phyloP scores from a whole-genome alignment of 2,329 filamentous ascomycete genomes.

The Venturia asperata region DNA sequence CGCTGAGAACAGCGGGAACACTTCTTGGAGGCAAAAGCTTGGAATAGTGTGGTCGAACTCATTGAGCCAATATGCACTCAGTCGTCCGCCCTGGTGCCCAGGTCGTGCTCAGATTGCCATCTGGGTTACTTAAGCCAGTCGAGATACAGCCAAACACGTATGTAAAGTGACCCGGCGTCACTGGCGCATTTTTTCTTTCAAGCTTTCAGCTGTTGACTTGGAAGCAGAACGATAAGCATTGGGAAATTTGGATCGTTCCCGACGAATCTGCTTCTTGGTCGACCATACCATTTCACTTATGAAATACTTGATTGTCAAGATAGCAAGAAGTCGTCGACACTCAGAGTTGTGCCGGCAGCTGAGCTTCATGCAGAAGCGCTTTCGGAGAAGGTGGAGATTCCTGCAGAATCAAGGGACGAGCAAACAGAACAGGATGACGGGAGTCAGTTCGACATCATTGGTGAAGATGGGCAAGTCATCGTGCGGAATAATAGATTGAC shows the following conservation, averaged over 20 bases:
- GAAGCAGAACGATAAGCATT: conserved; percentile 67
- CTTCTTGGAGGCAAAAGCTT: neutral
- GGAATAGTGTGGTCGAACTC: neutral
- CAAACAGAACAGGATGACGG: neutral
- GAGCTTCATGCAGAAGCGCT: conserved; percentile 77
- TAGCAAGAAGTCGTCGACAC: conserved; percentile 56
- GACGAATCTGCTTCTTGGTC: conserved; percentile 80
- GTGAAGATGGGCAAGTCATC: conserved; percentile 42
- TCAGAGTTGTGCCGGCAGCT: conserved; percentile 71
- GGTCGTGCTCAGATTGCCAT: conserved; percentile 51
- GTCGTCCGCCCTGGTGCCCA: conserved; percentile 39
- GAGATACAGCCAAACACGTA: conserved; percentile 59
- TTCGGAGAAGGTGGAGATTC: conserved; percentile 47
- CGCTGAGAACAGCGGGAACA: neutral
- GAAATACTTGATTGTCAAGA: conserved; percentile 68
- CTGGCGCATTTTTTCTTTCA: conserved; percentile 21
- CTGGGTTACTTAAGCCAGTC: conserved; percentile 50
- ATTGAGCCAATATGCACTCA: neutral
- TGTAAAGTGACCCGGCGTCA: conserved; percentile 35
- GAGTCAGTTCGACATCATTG: conserved; percentile 38
- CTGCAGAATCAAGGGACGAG: conserved; percentile 32
- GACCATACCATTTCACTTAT: conserved; percentile 86
- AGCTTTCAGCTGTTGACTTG: conserved; percentile 7
- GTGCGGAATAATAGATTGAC: conserved; percentile 58
- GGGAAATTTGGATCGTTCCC: conserved; percentile 92